phyloP scores from a whole-genome alignment of 768 basidiomycete species.

The Tremella fuciformis region DNA sequence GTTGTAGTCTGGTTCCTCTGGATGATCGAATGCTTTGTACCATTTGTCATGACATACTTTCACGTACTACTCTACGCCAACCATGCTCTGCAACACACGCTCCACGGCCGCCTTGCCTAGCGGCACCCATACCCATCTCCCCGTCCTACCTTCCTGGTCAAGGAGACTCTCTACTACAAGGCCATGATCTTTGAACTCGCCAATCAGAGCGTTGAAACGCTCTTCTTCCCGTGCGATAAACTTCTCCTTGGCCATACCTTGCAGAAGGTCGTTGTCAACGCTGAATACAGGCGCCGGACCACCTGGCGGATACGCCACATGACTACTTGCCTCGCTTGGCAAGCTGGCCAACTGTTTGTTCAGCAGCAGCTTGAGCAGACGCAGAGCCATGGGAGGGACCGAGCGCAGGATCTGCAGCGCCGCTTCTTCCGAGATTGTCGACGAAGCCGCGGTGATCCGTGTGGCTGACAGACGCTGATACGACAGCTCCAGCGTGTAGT shows the following conservation, averaged over 20 bases:
- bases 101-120: slow-evolving; percentile 70
- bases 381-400: slow-evolving; percentile 81
- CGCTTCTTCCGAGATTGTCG: slow-evolving; percentile 64
- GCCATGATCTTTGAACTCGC: slow-evolving; percentile 88
- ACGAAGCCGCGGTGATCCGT: slow-evolving; percentile 39
- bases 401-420: slow-evolving; percentile 74
- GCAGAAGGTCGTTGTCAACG: slow-evolving; percentile 48
- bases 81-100: slow-evolving; percentile 47
- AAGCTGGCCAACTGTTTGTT: slow-evolving; percentile 66
- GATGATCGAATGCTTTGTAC: too few species aligned
- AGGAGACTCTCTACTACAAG: slow-evolving; percentile 61
- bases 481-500: slow-evolving; percentile 73
- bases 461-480: slow-evolving; percentile 41
- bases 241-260: slow-evolving; percentile 65
- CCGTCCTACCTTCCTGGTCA: slow-evolving; percentile 55
- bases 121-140: slow-evolving; percentile 80
- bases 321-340: slow-evolving; percentile 43
- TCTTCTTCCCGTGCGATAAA: slow-evolving; percentile 89
- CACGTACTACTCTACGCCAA: slow-evolving; percentile 28
- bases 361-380: slow-evolving; percentile 72
- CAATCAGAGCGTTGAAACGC: slow-evolving; percentile 72
- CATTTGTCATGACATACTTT: too few species aligned
- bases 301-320: slow-evolving; percentile 57
- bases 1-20: too few species aligned
- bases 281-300: slow-evolving; percentile 68